Evolutionary conservation across 257 asterid genomes (phyloP).

Genomic region (Rhazya stricta): DNA sequence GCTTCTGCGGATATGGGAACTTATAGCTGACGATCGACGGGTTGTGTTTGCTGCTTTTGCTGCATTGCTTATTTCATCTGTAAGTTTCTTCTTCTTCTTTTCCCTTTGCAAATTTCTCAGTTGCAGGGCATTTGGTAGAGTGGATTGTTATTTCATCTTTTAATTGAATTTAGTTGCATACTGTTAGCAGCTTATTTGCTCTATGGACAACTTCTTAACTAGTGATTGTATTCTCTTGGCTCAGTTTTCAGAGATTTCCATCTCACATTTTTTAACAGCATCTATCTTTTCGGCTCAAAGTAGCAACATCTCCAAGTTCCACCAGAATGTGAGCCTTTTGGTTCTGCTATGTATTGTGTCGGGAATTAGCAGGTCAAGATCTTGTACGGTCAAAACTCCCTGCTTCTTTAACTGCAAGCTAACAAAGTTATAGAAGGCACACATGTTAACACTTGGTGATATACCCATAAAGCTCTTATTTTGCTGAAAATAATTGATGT

Average conservation of each 20-base stretch:
- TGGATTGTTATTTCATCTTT: background rate
- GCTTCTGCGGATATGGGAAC: constrained; percentile 76
- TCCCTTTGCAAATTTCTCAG: background rate
- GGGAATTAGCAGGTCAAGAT: constrained; percentile 88
- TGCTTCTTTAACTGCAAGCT: constrained; percentile 27
- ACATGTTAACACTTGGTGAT: background rate
- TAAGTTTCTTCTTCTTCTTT: constrained; percentile 31
- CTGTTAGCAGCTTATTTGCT: background rate
- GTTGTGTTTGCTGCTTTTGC: constrained; percentile 66
- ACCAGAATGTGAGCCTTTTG: constrained; percentile 64
- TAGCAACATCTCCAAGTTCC: constrained; percentile 55
- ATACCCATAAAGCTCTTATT: background rate
- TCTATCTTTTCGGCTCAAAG: constrained; percentile 91
- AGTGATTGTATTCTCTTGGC: constrained; percentile 26
- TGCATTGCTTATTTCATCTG: constrained; percentile 75
- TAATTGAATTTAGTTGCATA: background rate
- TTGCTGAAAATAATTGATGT: background rate
- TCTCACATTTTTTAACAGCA: constrained; percentile 83
- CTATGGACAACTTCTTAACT: constrained; percentile 4
- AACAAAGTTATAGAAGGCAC: constrained; percentile 12
- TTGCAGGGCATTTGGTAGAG: too few species aligned
- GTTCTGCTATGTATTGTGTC: constrained; percentile 58
- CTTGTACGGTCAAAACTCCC: constrained; percentile 60
- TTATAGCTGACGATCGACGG: constrained; percentile 80
- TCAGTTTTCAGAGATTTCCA: constrained; percentile 84